Evolutionary conservation across 139 green algal genomes (phyloP), one percentile per base, ranked within the genome.

Genomic region (Asterochloris sp.): DNA sequence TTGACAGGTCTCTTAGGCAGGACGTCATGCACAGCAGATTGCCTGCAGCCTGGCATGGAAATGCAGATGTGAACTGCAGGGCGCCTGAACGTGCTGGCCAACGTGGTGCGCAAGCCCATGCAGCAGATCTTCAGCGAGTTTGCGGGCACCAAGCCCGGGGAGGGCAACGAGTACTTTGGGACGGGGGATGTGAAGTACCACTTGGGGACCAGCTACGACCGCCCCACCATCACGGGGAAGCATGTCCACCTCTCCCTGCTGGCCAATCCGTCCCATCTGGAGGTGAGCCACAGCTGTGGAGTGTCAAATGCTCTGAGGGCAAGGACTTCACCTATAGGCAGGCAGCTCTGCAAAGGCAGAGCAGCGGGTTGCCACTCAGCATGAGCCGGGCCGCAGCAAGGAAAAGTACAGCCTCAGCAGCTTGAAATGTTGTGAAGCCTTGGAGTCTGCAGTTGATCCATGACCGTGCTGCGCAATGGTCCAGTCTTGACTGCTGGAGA

Each of bases 141-240:
- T 86, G 92, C 88, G 10, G 95, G 95, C 73, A 92, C 92, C 79
- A 91, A 89, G 85, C 87, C 91, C 29, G 75, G 68, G 54, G 82
- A 86, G 63, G 82, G 69, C 16, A 83, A 85, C 81, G 80, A 69
- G 17, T 90, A 87, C 83, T 75, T 63, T n/a, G 91, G 91, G 23
- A 85, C 88, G 6, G 95, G 94, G 26, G 95, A 99, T 79, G 96
- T 99, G n/a, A 99, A 99, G 92, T 99, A 99, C 90, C 97, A 99
- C 84, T 89, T 99, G 83, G 97, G 96, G 28, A 99, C 96, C 27
- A 96, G 89, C 14, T 99, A 96, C 88, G 93, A 98, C 89, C 87
- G 96, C 21, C 96, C 96, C 63, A 99, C 96, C n/a, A 73, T 89
- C 19, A 88, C 83, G 73, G 92, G 96, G 76, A 95, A 96, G 88